These are phyloP conservation scores for Ophiostoma angusticollis DNA, from an alignment of 2,329 filamentous ascomycete species.

Conservation along the genomic window DNA sequence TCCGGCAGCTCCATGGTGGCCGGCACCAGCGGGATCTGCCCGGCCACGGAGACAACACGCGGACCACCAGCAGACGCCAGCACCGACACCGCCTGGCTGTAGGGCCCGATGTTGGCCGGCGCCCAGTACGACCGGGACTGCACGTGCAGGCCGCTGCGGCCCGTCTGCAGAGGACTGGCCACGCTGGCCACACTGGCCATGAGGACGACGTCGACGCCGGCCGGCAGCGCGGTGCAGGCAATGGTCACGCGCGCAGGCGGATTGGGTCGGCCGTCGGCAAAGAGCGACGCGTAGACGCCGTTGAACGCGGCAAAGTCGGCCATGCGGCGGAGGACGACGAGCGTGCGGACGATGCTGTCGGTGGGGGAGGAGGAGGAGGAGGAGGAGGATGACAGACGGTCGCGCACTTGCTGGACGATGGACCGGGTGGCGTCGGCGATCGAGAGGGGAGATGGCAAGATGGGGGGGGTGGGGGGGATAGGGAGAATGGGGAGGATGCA, in stretches of 20 bases:
- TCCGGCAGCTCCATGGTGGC: conserved; percentile 55
- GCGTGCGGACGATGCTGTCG: conserved; percentile 37
- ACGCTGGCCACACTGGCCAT: conserved; percentile 9
- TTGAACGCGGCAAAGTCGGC: conserved; percentile 66
- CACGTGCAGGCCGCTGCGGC: conserved; percentile 62
- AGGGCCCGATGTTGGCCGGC: conserved; percentile 92
- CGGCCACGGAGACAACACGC: conserved; percentile 55
- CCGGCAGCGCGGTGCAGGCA: conserved; percentile 59
- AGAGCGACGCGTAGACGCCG: conserved; percentile 59
- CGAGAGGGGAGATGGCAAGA: too few species aligned
- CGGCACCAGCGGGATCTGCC: conserved; percentile 82
- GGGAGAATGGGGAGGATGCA: conserved; percentile 16
- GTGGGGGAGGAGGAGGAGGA: conserved; percentile 14
- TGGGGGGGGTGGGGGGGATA: conserved; percentile 10
- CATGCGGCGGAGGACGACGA: conserved; percentile 69
- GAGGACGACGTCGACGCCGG: conserved; percentile 43
- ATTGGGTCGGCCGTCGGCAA: conserved; percentile 55
- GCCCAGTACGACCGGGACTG: conserved; percentile 95
- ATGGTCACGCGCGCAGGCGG: conserved; percentile 79
- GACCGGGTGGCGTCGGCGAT: conserved; percentile 36
- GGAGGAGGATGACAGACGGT: conserved; percentile 20
- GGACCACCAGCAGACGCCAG: conserved; percentile 16
- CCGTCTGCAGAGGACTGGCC: conserved; percentile 14
- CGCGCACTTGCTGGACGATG: conserved; percentile 33
- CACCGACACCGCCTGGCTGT: conserved; percentile 71